Base-by-base conservation (phyloP, 2,329 filamentous ascomycete species). In the Cladophialophora bantiana region DNA sequence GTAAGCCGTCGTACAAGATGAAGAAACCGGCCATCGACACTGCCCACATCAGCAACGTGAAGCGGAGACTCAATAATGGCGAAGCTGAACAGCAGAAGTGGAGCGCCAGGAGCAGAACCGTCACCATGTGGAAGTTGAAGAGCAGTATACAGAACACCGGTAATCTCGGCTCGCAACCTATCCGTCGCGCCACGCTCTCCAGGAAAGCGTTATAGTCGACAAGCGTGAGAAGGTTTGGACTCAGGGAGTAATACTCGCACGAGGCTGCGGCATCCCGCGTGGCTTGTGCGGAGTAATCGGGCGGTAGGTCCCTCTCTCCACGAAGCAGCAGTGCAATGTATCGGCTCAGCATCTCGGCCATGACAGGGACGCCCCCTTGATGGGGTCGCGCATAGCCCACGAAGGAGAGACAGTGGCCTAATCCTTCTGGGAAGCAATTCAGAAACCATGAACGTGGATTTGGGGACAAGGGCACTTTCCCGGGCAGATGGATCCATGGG, bases 381-480 rank as follows among this genome's bases (percentile, higher is more conserved):
- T 66, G 64, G 3, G 64, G 64, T 53, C 64, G 53, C 13, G 64
- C 48, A 53, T 63, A 63, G 12, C 64, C 64, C n/a, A 66, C 40
- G 31, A 66, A 66, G 40, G 59, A 66, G n/a, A 66, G 64, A 18
- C 64, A 66, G 31, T 66, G 64, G 36, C 64, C 59, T n/a, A 66
- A n/a, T 3, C 36, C 34, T 20, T 57, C 38, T 18, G 64, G 64
- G 36, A 66, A 66, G 64, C 58, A 58, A 34, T 66, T 59, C 64
- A 63, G 59, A 40, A 57, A 66, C 64, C 64, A 66, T 45, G 52
- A 63, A 13, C 64, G 59, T 9, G 64, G 64, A 34, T 63, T 66
- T 7, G 59, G 34, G n/a, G 59, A 66, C n/a, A 66, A 36, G 10
- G 7, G 2, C 9, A 15, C 15, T 12, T 54, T 50, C 3, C 52